These are phyloP conservation scores for Agrocybe praecox DNA, from an alignment of 768 basidiomycete genomes.

Conservation along the genomic window DNA sequence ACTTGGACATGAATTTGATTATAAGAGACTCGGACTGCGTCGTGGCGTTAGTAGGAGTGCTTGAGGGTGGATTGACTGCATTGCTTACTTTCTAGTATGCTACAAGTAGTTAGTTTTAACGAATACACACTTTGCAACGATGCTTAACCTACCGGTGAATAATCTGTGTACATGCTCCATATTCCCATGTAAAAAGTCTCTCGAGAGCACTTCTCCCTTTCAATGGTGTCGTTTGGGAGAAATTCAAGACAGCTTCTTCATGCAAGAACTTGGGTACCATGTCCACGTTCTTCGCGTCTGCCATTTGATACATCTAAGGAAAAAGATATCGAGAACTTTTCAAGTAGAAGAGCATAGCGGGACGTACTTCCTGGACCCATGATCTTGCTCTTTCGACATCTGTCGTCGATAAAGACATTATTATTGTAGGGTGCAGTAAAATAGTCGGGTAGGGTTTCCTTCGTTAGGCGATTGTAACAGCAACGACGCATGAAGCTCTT, in stretches of 20 bases:
- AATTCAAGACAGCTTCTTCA: constrained; percentile 15
- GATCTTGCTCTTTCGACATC: constrained; percentile 7
- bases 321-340: not conserved
- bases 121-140: not conserved
- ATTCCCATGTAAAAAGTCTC: constrained; percentile 18
- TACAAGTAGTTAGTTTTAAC: not conserved
- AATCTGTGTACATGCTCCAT: constrained; percentile 15
- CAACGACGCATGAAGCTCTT: no score
- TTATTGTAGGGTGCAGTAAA: not conserved
- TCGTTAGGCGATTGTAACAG: no score
- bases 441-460: not conserved
- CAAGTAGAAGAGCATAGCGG: not conserved
- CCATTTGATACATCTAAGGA: constrained; percentile 17
- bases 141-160: constrained; percentile 9
- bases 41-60: not conserved
- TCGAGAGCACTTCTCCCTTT: constrained; percentile 13
- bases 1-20: constrained; percentile 11
- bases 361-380: constrained; percentile 10
- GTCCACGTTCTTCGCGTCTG: constrained; percentile 16
- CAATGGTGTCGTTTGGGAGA: constrained; percentile 6
- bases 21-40: constrained; percentile 7
- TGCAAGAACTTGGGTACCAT: constrained; percentile 15
- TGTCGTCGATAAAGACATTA: not conserved
- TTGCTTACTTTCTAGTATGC: not conserved
- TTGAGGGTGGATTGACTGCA: not conserved